Base-by-base conservation (phyloP, 306 rosid genomes). In the Ormosia semicastrata region DNA sequence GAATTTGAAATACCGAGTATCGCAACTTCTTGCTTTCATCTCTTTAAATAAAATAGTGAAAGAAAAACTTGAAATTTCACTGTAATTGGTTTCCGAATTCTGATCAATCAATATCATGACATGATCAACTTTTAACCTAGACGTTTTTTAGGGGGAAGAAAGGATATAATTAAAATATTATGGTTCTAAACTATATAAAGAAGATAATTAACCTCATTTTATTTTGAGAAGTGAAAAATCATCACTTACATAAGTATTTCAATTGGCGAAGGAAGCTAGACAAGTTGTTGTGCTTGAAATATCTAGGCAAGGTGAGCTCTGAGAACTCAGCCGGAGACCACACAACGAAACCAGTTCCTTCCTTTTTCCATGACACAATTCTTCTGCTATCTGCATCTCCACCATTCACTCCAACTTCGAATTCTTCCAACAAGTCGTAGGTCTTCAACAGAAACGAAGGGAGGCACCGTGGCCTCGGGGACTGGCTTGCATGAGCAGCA, bases 191-290 rank as follows among this genome's bases (percentile, higher is more conserved):
- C 8, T 36, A 18, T 57, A 29, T 33, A 14, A 50, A 3, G 32
- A n/a, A 71, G 2, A 72, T 56, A 10, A 24, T n/a, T 2, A 59
- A 30, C 5, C 33, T 57, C 63, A 10, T 30, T 56, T 3, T 11
- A 30, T 3, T n/a, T 30, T 10, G n/a, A n/a, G 15, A 8, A 59
- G 65, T 59, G 41, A 36, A 11, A 30, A 32, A 24, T 2, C n/a
- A n/a, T n/a, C 0, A 76, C 98, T 86, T 74, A 93, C 98, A 73
- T 94, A 94, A 33, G 97, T 94, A 81, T n/a, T 94, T 94, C 41
- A 94, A 88, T 83, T 94, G 98, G 60, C 98, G 95, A 84, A 92
- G 86, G 84, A 94, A 94, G 87, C 98, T 94, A n/a, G 98, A 94
- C 92, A 92, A 94, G 49, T 94, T 94, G 56, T 88, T 94, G 86